Conservation (phyloP, 768 basidiomycete genomes). For the Tulasnella sp. region DNA sequence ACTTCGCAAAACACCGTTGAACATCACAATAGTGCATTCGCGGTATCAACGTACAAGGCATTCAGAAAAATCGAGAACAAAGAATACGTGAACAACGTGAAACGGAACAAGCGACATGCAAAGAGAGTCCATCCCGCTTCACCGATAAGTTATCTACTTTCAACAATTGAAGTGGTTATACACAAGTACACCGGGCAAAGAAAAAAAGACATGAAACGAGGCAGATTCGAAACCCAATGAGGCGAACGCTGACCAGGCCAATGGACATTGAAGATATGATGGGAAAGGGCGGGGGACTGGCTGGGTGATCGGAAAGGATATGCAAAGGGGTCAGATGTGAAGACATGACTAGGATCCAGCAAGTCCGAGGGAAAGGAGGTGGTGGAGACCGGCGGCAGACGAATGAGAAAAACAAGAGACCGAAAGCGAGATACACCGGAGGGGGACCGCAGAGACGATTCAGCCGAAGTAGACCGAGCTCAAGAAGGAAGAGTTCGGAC, state of each 20-base stretch:
- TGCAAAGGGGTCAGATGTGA: background rate
- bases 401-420: background rate
- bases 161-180: background rate
- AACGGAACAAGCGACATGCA: background rate
- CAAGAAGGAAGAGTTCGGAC: background rate
- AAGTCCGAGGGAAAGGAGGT: background rate
- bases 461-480: background rate
- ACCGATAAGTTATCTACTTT: constrained; percentile 4
- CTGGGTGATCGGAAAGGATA: background rate
- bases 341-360: background rate
- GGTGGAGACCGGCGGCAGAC: background rate
- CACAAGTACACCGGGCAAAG: background rate
- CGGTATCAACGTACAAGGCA: background rate
- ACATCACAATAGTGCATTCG: no score
- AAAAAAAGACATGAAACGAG: background rate
- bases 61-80: background rate
- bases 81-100: background rate
- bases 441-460: background rate
- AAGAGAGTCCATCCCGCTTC: background rate
- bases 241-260: background rate
- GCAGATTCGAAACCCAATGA: background rate
- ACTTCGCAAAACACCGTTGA: background rate
- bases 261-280: background rate
- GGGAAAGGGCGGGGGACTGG: background rate
- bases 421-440: background rate